A percentile compares a stretch with the other conserved stretches of the same genome.
Evolutionary conservation across 352 stramenopile genomes (phyloP).

Genomic region (Plasmopara muralis): DNA sequence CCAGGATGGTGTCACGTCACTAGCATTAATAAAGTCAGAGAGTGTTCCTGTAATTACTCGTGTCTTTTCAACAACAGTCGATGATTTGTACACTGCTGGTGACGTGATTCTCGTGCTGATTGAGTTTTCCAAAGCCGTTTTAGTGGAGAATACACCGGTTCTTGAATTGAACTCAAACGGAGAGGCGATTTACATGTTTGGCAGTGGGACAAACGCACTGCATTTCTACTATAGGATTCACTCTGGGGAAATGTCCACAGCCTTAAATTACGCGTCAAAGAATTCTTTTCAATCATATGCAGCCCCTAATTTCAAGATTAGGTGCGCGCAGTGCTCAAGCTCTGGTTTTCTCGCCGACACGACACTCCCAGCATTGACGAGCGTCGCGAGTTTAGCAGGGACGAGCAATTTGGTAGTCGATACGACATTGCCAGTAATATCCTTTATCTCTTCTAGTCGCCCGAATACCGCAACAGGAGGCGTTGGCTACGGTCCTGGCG

Average conservation of each 20-base stretch:
- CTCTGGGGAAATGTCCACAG: slow-evolving; percentile 25
- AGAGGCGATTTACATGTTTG: slow-evolving; percentile 39
- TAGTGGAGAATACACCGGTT: slow-evolving; percentile 40
- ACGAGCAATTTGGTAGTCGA: slow-evolving; percentile 33
- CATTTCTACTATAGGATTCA: slow-evolving; percentile 66
- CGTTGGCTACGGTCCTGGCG: slow-evolving; percentile 51
- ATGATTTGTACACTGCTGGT: slow-evolving; percentile 54
- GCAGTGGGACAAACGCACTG: slow-evolving; percentile 37
- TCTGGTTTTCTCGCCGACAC: slow-evolving; percentile 31
- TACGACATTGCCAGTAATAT: slow-evolving; percentile 30
- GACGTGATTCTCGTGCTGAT: slow-evolving; percentile 56
- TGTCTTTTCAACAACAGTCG: slow-evolving; percentile 35
- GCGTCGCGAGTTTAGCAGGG: slow-evolving; percentile 26
- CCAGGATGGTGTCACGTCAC: slow-evolving; percentile 4
- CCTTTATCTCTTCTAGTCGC: slow-evolving; percentile 41
- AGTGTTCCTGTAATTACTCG: slow-evolving; percentile 30
- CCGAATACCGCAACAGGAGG: slow-evolving; percentile 22
- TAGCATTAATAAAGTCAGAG: slow-evolving; percentile 31
- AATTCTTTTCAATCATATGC: slow-evolving; percentile 33
- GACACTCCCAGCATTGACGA: slow-evolving; percentile 26
- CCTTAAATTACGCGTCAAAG: slow-evolving; percentile 52
- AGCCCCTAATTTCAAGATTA: slow-evolving; percentile 17
- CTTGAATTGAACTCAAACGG: slow-evolving; percentile 69
- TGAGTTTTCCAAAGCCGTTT: slow-evolving; percentile 40
- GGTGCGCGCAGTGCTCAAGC: slow-evolving; percentile 16